Conservation (phyloP, 2,329 filamentous ascomycete genomes). For the Didymella pinodella region DNA sequence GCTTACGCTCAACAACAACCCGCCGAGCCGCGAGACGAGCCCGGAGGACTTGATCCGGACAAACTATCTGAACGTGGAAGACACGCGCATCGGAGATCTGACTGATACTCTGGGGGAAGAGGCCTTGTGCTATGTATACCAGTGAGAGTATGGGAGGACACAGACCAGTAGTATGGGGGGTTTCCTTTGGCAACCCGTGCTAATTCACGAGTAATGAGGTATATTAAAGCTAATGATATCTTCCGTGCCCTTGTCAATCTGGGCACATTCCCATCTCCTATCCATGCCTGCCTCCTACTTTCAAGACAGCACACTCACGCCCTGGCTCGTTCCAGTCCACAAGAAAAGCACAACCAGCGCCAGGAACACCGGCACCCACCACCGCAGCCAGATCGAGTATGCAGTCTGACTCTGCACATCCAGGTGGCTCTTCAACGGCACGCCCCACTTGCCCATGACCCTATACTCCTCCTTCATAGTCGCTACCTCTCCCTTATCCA, state of each 20-base stretch:
- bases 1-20: conserved; percentile 54
- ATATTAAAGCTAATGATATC: conserved; percentile 4
- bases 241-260: neutral
- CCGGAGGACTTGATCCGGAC: conserved; percentile 55
- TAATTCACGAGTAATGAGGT: neutral
- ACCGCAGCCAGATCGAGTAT: conserved; percentile 21
- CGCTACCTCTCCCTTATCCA: conserved; percentile 16
- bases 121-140: conserved; percentile 58
- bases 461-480: conserved; percentile 18
- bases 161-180: neutral
- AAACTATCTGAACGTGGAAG: conserved; percentile 44
- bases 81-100: conserved; percentile 45
- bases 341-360: conserved; percentile 10
- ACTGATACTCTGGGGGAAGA: conserved; percentile 53
- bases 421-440: conserved; percentile 15
- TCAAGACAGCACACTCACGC: conserved; percentile 16
- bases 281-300: neutral
- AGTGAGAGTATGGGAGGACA: conserved; percentile 13
- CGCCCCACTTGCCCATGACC: conserved; percentile 16
- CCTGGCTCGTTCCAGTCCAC: conserved; percentile 14
- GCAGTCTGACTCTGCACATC: conserved; percentile 20
- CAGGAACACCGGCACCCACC: conserved; percentile 17
- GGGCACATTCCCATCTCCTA: neutral
- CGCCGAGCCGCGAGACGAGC: conserved; percentile 55
- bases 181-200: neutral